Evolutionary conservation across 768 basidiomycete genomes (phyloP), one percentile per base, ranked within the genome.

Genomic region (Naematelia encephala): DNA sequence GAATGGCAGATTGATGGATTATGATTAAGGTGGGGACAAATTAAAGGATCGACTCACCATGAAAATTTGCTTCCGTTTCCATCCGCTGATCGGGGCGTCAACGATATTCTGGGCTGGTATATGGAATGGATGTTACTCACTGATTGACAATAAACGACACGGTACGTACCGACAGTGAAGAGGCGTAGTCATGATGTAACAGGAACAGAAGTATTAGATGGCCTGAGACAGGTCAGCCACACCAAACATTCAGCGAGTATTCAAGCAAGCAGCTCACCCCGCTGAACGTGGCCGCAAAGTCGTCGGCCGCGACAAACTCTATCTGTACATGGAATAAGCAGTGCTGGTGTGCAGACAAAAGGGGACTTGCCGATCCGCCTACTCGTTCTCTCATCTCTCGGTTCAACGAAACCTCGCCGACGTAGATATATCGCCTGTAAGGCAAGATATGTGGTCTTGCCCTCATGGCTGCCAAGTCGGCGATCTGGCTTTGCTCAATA

Each of bases 351-450:
- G 4, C n/a, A 45, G 34, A 12, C 23, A 5, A 11, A 52, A 46
- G 10, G 57, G 29, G 13, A 63, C 61, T 55, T 45, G 60, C 62
- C 59, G 26, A 26, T 5, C 14, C 13, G 5, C 61, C 56, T 13
- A 54, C 8, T 21, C 16, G 59, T 23, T 53, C 54, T 44, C 54
- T 63, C 30, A n/a, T 28, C n/a, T 57, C 53, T 3, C n/a, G 8
- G 23, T 57, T 29, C 50, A 63, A 42, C 22, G 53, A 51, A 42
- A 61, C 43, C 48, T 62, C 60, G 1, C 60, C 65, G 10, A 72
- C 57, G 47, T 67, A 67, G 1, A 72, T 27, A 26, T 63, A 68
- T 44, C 67, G 46, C 42, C 65, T 43, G 50, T 66, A 66, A 27
- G 59, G 59, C 26, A 57, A 12, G 2, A 68, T 4, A 54, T 69